A percentile compares a stretch with the other conserved stretches of the same genome.
Evolutionary conservation across 768 basidiomycete genomes (phyloP).

Genomic region (Leccinum variicolor): DNA sequence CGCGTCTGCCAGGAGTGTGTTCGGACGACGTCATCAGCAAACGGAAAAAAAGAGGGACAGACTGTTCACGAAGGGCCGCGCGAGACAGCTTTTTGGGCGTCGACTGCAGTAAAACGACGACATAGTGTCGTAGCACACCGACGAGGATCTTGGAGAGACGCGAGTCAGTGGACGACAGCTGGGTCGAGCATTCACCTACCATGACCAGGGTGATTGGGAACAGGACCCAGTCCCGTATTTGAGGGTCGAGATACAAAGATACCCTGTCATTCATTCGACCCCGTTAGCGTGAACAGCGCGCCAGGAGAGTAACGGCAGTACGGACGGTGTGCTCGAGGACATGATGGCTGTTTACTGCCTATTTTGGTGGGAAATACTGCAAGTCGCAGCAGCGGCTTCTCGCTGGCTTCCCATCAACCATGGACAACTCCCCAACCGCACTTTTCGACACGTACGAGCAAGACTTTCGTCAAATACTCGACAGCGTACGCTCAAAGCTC

Average conservation of each 20-base stretch:
- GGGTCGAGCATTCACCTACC: conserved; percentile 46
- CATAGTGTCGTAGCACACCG: conserved; percentile 89
- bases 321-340: conserved; percentile 33
- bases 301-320: conserved; percentile 3
- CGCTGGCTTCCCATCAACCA: conserved; percentile 27
- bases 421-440: conserved; percentile 82
- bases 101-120: conserved; percentile 80
- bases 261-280: conserved; percentile 27
- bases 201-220: conserved; percentile 97
- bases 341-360: conserved; percentile 31
- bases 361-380: conserved; percentile 13
- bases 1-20: conserved; percentile 44
- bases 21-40: background rate
- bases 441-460: conserved; percentile 92
- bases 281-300: conserved; percentile 10
- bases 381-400: conserved; percentile 18
- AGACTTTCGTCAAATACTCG: conserved; percentile 83
- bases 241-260: conserved; percentile 83
- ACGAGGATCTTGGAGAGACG: conserved; percentile 68
- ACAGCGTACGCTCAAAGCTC: conserved; percentile 73
- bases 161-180: background rate
- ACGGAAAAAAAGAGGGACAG: conserved; percentile 30
- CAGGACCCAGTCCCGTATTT: conserved; percentile 91
- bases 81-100: conserved; percentile 77
- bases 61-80: conserved; percentile 91